Evolutionary conservation across 1,284 basidiomycete species (phyloP).

Genomic region (Microbotryum silenes-acaulis): DNA sequence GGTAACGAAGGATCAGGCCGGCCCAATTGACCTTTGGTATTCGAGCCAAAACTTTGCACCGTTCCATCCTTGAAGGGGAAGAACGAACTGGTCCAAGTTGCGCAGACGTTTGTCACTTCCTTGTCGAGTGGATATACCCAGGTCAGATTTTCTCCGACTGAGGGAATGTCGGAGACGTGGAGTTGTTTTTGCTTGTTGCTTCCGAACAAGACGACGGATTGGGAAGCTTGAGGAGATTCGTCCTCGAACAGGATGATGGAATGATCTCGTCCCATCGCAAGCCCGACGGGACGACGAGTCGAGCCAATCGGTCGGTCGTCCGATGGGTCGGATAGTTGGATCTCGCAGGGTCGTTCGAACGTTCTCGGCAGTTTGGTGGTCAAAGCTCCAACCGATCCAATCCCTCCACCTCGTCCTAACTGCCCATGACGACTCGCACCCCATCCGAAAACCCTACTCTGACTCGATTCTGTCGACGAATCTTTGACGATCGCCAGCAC

Average conservation of each 20-base stretch:
- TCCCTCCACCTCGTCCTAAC: constrained; percentile 46
- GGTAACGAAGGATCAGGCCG: neutral
- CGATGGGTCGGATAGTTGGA: no score
- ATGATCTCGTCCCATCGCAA: constrained; percentile 29
- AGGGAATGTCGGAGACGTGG: neutral
- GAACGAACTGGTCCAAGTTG: neutral
- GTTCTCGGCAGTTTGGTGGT: no score
- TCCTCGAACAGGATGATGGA: constrained; percentile 12
- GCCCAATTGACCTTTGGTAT: constrained; percentile 60
- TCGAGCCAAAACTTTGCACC: constrained; percentile 55
- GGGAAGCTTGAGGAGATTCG: neutral
- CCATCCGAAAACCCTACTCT: constrained; percentile 58
- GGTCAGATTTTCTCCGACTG: neutral
- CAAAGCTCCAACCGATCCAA: neutral
- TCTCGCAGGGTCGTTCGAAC: no score
- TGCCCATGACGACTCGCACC: constrained; percentile 74
- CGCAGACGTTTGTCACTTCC: neutral
- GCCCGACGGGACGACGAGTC: constrained; percentile 51
- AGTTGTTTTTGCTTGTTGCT: constrained; percentile 4
- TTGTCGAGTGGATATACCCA: neutral
- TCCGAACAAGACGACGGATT: constrained; percentile 6
- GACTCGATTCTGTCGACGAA: neutral
- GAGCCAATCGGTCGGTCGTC: constrained; percentile 22
- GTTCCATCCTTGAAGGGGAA: constrained; percentile 50
- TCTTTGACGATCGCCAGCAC: constrained; percentile 48